A percentile compares a stretch with the other conserved stretches of the same genome.
Evolutionary conservation across 2,329 filamentous ascomycete species (phyloP).

Genomic region (Cercospora berteroae): DNA sequence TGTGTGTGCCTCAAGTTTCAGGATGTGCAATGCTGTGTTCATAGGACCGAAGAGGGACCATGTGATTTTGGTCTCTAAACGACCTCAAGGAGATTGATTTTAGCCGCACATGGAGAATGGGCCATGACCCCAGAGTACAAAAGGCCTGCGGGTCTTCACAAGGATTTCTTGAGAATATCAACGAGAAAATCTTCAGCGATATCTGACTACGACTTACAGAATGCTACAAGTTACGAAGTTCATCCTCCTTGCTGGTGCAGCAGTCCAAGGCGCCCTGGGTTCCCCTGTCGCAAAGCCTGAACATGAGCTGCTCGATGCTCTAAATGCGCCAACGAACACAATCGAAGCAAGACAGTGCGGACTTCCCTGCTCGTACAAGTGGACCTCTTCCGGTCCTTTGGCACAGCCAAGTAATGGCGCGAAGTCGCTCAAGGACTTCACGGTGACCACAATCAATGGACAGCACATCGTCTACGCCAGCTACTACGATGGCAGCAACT

Average conservation of each 20-base stretch:
- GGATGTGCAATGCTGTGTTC: background rate
- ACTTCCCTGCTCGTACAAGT: conserved; percentile 56
- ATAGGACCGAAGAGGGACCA: background rate
- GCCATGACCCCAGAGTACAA: background rate
- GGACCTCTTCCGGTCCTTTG: conserved; percentile 48
- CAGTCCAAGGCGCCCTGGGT: background rate
- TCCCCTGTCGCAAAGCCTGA: background rate
- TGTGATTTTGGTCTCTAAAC: background rate
- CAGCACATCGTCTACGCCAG: conserved; percentile 62
- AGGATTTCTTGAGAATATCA: background rate
- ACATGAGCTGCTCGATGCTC: background rate
- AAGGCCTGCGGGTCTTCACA: background rate
- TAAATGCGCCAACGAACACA: background rate
- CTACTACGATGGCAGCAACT: conserved; percentile 47
- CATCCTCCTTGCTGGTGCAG: background rate
- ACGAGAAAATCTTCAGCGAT: background rate
- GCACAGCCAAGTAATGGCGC: conserved; percentile 55
- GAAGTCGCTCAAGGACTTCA: conserved; percentile 64
- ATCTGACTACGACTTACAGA: background rate
- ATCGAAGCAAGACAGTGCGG: background rate
- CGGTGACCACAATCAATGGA: conserved; percentile 54
- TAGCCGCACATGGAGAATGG: background rate
- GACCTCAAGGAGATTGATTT: background rate
- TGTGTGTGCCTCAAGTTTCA: background rate
- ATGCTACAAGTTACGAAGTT: background rate